Evolutionary conservation across 129 eudicot genomes (phyloP).

Genomic region (Pittosporum tobira): DNA sequence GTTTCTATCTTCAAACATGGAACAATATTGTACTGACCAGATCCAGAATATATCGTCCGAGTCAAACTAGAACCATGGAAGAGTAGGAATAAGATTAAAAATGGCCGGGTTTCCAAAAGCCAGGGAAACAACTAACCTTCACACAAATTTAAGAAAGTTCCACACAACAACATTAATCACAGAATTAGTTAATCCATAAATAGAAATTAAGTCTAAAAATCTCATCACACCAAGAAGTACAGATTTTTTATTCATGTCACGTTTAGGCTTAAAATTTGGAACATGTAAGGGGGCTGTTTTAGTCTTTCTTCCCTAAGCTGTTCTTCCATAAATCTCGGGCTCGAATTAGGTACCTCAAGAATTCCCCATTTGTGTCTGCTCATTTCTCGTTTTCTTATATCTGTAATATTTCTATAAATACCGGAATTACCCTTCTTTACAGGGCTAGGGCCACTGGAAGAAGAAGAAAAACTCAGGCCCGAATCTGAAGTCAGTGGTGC

Average conservation of each 20-base stretch:
- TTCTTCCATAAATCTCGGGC: slow-evolving; percentile 26
- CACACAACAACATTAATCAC: slow-evolving; percentile 22
- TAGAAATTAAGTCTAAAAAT: slow-evolving; percentile 17
- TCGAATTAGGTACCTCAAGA: slow-evolving; percentile 16
- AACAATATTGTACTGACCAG: too few relatives aligned
- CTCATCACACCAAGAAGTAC: slow-evolving; percentile 24
- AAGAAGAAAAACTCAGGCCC: slow-evolving; percentile 63
- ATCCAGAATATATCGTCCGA: too few relatives aligned
- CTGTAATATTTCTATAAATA: slow-evolving; percentile 11
- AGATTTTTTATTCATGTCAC: slow-evolving; percentile 34
- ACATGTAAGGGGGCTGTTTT: slow-evolving; percentile 65
- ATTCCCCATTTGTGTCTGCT: slow-evolving; percentile 21
- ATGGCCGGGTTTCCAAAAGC: slow-evolving; percentile 12
- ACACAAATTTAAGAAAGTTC: slow-evolving; percentile 18
- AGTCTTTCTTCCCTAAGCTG: slow-evolving; percentile 37
- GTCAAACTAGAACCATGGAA: too few relatives aligned
- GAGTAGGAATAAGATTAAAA: too few relatives aligned
- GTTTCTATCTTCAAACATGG: too few relatives aligned
- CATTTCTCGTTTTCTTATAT: slow-evolving; percentile 3
- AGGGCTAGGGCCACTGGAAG: slow-evolving; percentile 58
- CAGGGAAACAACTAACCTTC: slow-evolving; percentile 17
- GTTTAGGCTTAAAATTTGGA: slow-evolving; percentile 68
- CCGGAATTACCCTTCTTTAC: slow-evolving; percentile 18
- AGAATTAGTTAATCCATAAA: slow-evolving; percentile 11
- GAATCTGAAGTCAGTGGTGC: slow-evolving; percentile 43